Conservation (phyloP, 192 early-diverging fungal species). For the Umbelopsis sp. region DNA sequence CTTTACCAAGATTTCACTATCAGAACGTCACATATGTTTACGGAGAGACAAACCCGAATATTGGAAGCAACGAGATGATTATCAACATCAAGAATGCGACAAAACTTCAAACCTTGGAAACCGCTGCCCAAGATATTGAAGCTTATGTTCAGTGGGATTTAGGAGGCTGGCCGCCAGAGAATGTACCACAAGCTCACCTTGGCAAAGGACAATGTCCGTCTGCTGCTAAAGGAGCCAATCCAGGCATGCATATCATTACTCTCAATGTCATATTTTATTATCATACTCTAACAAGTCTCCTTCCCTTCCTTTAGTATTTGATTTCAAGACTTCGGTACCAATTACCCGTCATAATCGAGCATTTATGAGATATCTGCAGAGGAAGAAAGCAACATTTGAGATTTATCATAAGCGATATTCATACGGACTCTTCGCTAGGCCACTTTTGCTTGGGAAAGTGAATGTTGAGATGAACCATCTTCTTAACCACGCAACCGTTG, state of each 20-base stretch:
- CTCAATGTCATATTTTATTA: background rate
- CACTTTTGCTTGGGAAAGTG: constrained; percentile 62
- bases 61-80: constrained; percentile 70
- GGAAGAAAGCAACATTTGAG: constrained; percentile 71
- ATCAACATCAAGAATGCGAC: constrained; percentile 58
- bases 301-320: constrained; percentile 47
- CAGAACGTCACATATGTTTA: constrained; percentile 59
- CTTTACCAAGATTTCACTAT: constrained; percentile 54
- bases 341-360: constrained; percentile 60
- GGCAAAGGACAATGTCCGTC: constrained; percentile 67
- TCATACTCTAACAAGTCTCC: background rate
- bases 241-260: constrained; percentile 44
- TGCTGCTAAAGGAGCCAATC: constrained; percentile 43
- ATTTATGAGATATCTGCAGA: constrained; percentile 66
- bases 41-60: constrained; percentile 41
- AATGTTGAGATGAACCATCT: constrained; percentile 56
- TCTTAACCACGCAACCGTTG: constrained; percentile 55
- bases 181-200: constrained; percentile 45
- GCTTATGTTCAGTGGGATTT: constrained; percentile 71
- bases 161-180: constrained; percentile 69
- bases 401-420: constrained; percentile 61
- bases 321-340: constrained; percentile 52
- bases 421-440: constrained; percentile 54
- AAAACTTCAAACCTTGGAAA: constrained; percentile 56
- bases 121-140: constrained; percentile 59